Percentiles rank a stretch among this genome's conserved stretches.
Conservation (phyloP, 352 stramenopile genomes). For the Discostella stelligera region DNA sequence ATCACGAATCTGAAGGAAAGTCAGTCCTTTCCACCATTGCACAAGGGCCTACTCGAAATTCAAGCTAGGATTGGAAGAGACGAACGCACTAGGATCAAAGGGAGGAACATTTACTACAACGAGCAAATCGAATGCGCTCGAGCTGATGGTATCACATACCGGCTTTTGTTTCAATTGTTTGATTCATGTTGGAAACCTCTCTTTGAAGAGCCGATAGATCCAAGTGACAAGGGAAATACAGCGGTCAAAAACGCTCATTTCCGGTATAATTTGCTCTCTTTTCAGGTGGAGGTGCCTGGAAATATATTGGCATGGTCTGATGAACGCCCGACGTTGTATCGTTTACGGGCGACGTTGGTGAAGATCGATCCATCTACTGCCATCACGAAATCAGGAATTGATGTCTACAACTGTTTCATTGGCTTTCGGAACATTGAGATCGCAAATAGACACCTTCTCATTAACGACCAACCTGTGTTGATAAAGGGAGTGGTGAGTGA, state of each 20-base stretch:
- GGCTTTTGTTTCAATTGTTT: slow-evolving; percentile 47
- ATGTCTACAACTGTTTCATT: slow-evolving; percentile 72
- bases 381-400: slow-evolving; percentile 7
- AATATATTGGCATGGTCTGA: slow-evolving; percentile 60
- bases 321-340: slow-evolving; percentile 78
- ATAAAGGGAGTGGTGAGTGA: slow-evolving; percentile 76
- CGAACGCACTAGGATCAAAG: slow-evolving; percentile 9
- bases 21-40: not conserved
- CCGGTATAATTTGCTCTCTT: slow-evolving; percentile 36
- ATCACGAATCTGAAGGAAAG: not conserved
- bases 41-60: slow-evolving; percentile 23
- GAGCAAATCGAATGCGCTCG: slow-evolving; percentile 32
- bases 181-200: slow-evolving; percentile 15
- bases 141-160: slow-evolving; percentile 15
- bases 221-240: slow-evolving; percentile 10
- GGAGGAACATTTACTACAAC: slow-evolving; percentile 52
- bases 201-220: slow-evolving; percentile 39
- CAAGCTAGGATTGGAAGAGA: slow-evolving; percentile 38
- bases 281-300: slow-evolving; percentile 25
- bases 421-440: slow-evolving; percentile 85
- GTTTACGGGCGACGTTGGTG: slow-evolving; percentile 50
- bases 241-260: slow-evolving; percentile 22
- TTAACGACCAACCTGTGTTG: slow-evolving; percentile 84
- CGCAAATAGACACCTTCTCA: slow-evolving; percentile 49
- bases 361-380: not conserved